Conservation (phyloP, 2,329 filamentous ascomycete species). For the Ascochyta clinopodiicola region DNA sequence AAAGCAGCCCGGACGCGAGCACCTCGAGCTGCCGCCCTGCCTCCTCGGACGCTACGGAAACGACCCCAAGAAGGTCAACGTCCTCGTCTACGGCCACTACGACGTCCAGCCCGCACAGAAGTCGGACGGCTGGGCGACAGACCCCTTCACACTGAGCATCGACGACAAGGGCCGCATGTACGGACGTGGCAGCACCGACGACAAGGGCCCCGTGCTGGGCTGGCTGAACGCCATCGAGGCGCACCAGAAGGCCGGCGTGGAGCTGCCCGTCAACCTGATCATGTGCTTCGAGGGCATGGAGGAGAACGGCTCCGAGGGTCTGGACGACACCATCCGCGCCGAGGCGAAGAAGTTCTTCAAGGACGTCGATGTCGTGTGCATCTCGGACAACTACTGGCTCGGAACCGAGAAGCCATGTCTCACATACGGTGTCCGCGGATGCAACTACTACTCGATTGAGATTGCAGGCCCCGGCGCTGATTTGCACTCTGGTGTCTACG, state of each 20-base stretch:
- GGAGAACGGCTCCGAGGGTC: conserved; percentile 94
- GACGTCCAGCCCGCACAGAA: conserved; percentile 95
- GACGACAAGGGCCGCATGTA: conserved; percentile 95
- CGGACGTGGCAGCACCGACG: conserved; percentile 92
- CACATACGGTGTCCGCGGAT: conserved; percentile 94
- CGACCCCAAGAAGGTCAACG: conserved; percentile 91
- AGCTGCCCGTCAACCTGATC: conserved; percentile 95
- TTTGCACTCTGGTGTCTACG: conserved; percentile 95
- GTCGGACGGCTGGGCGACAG: conserved; percentile 93
- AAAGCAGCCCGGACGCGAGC: conserved; percentile 88
- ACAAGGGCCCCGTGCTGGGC: conserved; percentile 95
- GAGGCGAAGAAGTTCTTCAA: conserved; percentile 96
- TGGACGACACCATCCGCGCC: conserved; percentile 90
- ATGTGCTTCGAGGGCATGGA: conserved; percentile 99
- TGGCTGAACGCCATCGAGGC: conserved; percentile 99
- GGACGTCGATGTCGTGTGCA: conserved; percentile 94
- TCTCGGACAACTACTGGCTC: conserved; percentile 99
- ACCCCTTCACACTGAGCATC: conserved; percentile 87
- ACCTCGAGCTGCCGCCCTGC: conserved; percentile 90
- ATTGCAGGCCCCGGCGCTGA: conserved; percentile 91
- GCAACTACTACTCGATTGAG: conserved; percentile 96
- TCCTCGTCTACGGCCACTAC: conserved; percentile 97
- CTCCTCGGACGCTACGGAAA: conserved; percentile 90
- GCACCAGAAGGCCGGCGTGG: conserved; percentile 91
- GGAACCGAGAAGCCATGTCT: conserved; percentile 98